Evolutionary conservation across 805 yeast species (phyloP).

Genomic region (Saccharomycopsis capsularis): DNA sequence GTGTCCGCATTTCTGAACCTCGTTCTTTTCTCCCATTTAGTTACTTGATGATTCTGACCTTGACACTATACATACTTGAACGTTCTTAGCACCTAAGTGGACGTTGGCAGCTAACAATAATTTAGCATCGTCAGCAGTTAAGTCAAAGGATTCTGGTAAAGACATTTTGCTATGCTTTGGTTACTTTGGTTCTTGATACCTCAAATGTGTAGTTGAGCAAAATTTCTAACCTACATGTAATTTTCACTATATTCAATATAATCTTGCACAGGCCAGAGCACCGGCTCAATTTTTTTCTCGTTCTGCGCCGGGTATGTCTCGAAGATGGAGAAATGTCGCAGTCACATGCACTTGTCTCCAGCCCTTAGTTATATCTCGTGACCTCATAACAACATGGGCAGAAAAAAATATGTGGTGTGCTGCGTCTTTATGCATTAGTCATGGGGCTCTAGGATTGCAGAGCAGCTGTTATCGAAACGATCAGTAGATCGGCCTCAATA

Average conservation of each 20-base stretch:
- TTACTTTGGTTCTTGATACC: background rate
- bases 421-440: too few species aligned
- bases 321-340: background rate
- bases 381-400: too few species aligned
- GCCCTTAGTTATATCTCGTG: too few species aligned
- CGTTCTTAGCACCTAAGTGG: slow-evolving; percentile 99
- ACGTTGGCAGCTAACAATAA: slow-evolving; percentile 98
- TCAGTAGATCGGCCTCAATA: too few species aligned
- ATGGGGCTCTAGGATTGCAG: too few species aligned
- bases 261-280: background rate
- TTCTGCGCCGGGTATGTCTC: background rate
- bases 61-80: slow-evolving; percentile 75
- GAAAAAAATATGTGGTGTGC: too few species aligned
- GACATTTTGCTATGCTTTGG: slow-evolving; percentile 44
- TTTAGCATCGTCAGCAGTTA: slow-evolving; percentile 98
- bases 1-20: too few species aligned
- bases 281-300: background rate
- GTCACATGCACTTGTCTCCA: too few species aligned
- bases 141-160: slow-evolving; percentile 81
- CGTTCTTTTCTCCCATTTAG: too few species aligned
- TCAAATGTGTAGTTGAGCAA: background rate
- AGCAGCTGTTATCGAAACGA: too few species aligned
- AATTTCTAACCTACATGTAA: background rate
- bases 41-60: background rate
- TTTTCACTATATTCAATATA: background rate